Evolutionary conservation across 805 yeast genomes (phyloP).

Genomic region (Komagataella pseudopastoris): DNA sequence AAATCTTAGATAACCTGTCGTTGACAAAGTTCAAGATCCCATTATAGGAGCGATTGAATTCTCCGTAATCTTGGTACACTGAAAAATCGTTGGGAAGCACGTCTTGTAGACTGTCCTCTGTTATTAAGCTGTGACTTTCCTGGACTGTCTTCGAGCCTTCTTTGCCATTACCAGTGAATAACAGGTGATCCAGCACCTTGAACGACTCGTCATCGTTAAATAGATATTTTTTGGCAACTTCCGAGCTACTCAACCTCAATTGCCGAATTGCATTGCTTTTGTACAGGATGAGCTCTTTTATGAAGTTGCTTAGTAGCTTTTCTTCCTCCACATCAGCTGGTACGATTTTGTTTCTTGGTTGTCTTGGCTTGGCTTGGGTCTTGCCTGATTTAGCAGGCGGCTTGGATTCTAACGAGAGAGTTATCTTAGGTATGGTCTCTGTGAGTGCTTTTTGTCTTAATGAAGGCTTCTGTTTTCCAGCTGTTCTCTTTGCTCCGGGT

Average conservation of each 20-base stretch:
- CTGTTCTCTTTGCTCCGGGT: background rate
- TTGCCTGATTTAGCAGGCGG: background rate
- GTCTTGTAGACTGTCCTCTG: background rate
- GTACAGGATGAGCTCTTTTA: constrained; percentile 11
- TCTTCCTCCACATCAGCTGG: background rate
- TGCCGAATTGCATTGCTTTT: constrained; percentile 4
- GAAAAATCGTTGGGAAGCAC: background rate
- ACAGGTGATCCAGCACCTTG: constrained; percentile 5
- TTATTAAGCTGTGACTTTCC: constrained; percentile 1
- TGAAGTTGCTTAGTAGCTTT: constrained; percentile 12
- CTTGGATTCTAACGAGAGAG: background rate
- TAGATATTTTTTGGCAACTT: constrained; percentile 10
- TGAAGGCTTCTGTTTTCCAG: background rate
- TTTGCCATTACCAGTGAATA: constrained; percentile 1
- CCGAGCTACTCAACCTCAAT: constrained; percentile 2
- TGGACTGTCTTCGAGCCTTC: constrained; percentile 1
- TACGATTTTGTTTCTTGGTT: background rate
- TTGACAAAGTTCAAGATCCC: background rate
- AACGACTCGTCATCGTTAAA: constrained; percentile 2
- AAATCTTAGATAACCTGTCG: background rate
- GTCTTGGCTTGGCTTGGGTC: background rate
- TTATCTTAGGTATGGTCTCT: background rate
- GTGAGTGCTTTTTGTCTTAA: background rate
- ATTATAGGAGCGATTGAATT: background rate
- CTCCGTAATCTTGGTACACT: constrained; percentile 1